Evolutionary conservation across 768 basidiomycete species (phyloP).

Genomic region (Clathrus columnatus): DNA sequence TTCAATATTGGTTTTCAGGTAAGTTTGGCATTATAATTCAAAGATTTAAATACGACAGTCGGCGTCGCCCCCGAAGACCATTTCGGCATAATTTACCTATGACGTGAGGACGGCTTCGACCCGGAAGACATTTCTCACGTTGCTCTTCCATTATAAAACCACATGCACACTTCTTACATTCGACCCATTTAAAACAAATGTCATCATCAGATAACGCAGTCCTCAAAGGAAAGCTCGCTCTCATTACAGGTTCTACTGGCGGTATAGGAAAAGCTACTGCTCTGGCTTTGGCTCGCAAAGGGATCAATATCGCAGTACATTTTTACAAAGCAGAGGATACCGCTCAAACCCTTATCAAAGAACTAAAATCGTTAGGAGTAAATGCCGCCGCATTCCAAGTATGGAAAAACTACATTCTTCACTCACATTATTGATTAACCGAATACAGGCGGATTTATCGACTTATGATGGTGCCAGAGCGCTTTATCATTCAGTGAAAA

Average conservation of each 20-base stretch:
- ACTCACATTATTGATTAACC: no score
- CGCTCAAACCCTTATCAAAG: slow-evolving; percentile 32
- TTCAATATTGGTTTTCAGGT: no score
- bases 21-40: no score
- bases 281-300: slow-evolving; percentile 34
- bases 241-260: slow-evolving; percentile 34
- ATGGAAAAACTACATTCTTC: background rate
- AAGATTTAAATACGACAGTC: no score
- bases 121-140: no score
- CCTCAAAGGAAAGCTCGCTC: slow-evolving; percentile 22
- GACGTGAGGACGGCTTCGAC: no score
- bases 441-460: slow-evolving; percentile 29
- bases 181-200: no score
- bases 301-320: slow-evolving; percentile 43
- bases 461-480: slow-evolving; percentile 37
- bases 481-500: slow-evolving; percentile 35
- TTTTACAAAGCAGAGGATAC: slow-evolving; percentile 32
- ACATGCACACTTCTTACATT: no score
- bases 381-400: slow-evolving; percentile 36
- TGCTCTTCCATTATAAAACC: no score
- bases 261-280: slow-evolving; percentile 48
- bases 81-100: no score
- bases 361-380: slow-evolving; percentile 28
- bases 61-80: no score
- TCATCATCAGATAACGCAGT: no score